A percentile compares a stretch with the other conserved stretches of the same genome.
Evolutionary conservation across 2,329 filamentous ascomycete genomes (phyloP).

Genomic region (Zarea fungicola): DNA sequence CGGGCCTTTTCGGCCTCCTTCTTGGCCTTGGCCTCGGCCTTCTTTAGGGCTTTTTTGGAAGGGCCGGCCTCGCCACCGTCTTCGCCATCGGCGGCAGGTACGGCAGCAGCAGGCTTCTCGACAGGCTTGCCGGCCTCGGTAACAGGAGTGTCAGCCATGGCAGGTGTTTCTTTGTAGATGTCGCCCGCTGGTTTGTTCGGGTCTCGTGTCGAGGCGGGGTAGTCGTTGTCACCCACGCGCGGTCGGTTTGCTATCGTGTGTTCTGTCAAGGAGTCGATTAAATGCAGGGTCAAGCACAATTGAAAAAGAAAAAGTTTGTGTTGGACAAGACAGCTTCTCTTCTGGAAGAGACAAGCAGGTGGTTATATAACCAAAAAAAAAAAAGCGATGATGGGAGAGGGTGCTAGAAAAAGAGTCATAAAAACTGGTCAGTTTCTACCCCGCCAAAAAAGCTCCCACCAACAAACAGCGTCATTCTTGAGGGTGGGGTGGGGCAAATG

Average conservation of each 20-base stretch:
- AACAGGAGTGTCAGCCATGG: constrained; percentile 29
- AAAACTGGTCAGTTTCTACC: constrained; percentile 9
- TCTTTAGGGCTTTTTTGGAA: constrained; percentile 80
- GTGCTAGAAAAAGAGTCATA: constrained; percentile 10
- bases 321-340: not conserved
- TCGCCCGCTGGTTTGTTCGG: not conserved
- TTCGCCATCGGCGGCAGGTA: constrained; percentile 7
- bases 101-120: constrained; percentile 10
- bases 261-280: not conserved
- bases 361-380: not conserved
- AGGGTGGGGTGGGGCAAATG: not conserved
- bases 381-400: not conserved
- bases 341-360: not conserved
- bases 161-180: constrained; percentile 3
- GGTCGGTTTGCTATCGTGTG: not conserved
- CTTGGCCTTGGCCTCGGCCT: constrained; percentile 79
- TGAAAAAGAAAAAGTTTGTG: too few relatives aligned
- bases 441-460: not conserved
- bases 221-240: not conserved
- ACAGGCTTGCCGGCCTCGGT: constrained; percentile 7
- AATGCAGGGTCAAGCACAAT: not conserved
- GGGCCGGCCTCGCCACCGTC: constrained; percentile 29
- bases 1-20: constrained; percentile 78
- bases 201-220: not conserved
- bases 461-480: constrained; percentile 4